Evolutionary conservation across 2,329 filamentous ascomycete species (phyloP).

Genomic region (Phialophora macrospora): DNA sequence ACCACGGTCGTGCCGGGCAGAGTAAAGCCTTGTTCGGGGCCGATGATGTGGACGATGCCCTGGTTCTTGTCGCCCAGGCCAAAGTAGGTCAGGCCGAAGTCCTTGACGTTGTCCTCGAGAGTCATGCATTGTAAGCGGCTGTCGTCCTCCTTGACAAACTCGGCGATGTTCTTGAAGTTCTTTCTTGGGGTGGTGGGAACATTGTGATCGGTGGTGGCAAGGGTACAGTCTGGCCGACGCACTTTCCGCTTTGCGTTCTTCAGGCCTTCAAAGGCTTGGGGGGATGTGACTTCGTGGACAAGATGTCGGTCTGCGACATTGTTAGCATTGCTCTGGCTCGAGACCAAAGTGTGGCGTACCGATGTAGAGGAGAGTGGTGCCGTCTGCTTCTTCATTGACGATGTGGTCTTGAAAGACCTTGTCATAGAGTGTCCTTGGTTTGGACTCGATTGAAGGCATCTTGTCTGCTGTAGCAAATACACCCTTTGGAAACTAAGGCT

Average conservation of each 20-base stretch:
- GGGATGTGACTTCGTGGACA: constrained; percentile 97
- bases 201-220: constrained; percentile 98
- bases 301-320: constrained; percentile 77
- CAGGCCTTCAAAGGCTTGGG: constrained; percentile 97
- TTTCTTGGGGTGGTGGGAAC: constrained; percentile 90
- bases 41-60: constrained; percentile 98
- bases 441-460: constrained; percentile 76
- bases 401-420: constrained; percentile 96
- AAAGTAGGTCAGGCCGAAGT: constrained; percentile 96
- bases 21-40: constrained; percentile 97
- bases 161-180: constrained; percentile 88
- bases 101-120: constrained; percentile 95
- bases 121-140: constrained; percentile 93
- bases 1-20: constrained; percentile 95
- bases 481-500: background rate
- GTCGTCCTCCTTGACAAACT: constrained; percentile 94
- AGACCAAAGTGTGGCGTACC: constrained; percentile 59
- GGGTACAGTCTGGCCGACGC: constrained; percentile 91
- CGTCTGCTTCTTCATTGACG: constrained; percentile 92
- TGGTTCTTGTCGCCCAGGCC: constrained; percentile 95
- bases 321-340: constrained; percentile 29
- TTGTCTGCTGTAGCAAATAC: constrained; percentile 44
- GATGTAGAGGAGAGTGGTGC: constrained; percentile 91
- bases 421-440: constrained; percentile 89
- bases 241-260: constrained; percentile 87